Evolutionary conservation across 1,284 basidiomycete species (phyloP).

Genomic region (Ganoderma multipileum): DNA sequence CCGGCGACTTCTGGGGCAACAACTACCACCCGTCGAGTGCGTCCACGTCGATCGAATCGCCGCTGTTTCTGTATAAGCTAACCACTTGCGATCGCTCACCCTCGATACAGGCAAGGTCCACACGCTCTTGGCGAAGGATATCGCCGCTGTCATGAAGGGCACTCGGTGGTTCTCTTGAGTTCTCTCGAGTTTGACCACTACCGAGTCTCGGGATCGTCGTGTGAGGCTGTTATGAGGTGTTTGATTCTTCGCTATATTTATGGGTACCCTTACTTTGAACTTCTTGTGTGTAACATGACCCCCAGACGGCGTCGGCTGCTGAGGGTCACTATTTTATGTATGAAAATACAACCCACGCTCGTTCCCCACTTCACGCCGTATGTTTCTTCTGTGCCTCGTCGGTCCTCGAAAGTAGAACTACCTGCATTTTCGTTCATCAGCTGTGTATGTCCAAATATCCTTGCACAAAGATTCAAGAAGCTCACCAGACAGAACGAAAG

Average conservation of each 20-base stretch:
- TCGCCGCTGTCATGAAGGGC: constrained; percentile 25
- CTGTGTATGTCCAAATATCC: no score
- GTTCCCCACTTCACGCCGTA: neutral
- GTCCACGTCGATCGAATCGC: neutral
- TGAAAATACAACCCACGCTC: neutral
- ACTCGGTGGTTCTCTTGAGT: neutral
- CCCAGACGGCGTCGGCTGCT: neutral
- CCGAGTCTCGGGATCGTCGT: neutral
- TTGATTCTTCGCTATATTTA: neutral
- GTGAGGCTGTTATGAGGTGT: neutral
- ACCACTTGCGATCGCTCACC: neutral
- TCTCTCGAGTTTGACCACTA: neutral
- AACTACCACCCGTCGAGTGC: constrained; percentile 27
- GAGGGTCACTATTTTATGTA: neutral
- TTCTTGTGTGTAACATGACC: neutral
- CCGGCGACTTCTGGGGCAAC: constrained; percentile 60
- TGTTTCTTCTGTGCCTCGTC: neutral
- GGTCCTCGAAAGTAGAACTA: no score
- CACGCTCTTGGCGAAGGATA: constrained; percentile 35
- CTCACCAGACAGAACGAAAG: neutral
- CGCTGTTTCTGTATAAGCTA: neutral
- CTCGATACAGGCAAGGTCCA: constrained; percentile 29
- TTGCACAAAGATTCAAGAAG: no score
- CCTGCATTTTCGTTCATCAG: no score
- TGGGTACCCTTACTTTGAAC: neutral